phyloP scores from a whole-genome alignment of 192 early-diverging fungal species.

The Entomortierella chlamydospora region DNA sequence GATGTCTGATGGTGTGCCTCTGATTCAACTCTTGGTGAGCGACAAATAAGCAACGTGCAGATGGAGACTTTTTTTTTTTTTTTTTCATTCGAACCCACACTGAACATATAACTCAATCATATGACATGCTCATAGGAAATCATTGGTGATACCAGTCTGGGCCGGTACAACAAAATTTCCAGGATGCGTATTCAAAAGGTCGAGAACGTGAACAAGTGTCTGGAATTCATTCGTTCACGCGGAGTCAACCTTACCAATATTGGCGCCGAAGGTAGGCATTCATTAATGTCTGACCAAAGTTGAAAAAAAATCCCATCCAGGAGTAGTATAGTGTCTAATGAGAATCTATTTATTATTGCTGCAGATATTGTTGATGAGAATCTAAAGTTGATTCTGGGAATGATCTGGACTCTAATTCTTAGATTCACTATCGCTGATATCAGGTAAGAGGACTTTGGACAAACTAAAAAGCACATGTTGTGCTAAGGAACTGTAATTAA shows the following conservation, averaged over 20 bases:
- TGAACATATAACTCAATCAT: neutral
- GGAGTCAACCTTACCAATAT: constrained; percentile 94
- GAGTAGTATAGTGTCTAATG: no score
- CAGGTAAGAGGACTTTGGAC: constrained; percentile 55
- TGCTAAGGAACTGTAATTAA: neutral
- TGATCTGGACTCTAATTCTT: constrained; percentile 98
- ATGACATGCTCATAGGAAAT: constrained; percentile 73
- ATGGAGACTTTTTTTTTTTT: constrained; percentile 15
- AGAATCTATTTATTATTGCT: neutral
- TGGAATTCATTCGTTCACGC: constrained; percentile 91
- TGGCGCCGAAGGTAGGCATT: constrained; percentile 83
- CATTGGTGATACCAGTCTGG: constrained; percentile 90
- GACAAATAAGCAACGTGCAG: neutral
- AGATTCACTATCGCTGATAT: constrained; percentile 97
- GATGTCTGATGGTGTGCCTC: constrained; percentile 64
- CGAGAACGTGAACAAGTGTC: constrained; percentile 94
- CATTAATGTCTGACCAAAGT: neutral
- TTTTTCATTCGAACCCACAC: constrained; percentile 42
- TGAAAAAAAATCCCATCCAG: neutral
- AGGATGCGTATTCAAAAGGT: constrained; percentile 94
- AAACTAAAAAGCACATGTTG: no score
- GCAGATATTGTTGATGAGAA: constrained; percentile 94
- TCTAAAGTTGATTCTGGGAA: constrained; percentile 90
- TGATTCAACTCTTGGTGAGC: constrained; percentile 69
- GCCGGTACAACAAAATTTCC: constrained; percentile 89